Evolutionary conservation across 805 yeast species (phyloP).

Genomic region (Starmerella cellae): DNA sequence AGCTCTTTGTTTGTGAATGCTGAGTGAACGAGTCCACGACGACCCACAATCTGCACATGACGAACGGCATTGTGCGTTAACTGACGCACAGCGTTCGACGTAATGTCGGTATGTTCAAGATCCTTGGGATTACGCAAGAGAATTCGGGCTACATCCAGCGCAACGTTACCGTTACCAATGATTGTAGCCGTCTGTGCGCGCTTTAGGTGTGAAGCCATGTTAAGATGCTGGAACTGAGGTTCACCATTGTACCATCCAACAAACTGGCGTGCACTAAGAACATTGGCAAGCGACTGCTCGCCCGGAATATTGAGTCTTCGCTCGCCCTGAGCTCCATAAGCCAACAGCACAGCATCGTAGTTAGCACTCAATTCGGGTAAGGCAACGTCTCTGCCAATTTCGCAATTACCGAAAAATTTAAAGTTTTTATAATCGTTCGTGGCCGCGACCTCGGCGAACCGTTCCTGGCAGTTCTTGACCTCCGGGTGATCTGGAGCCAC

Average conservation of each 20-base stretch:
- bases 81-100: constrained; percentile 42
- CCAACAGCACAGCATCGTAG: constrained; percentile 62
- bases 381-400: constrained; percentile 49
- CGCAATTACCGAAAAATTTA: constrained; percentile 57
- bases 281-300: constrained; percentile 40
- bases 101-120: constrained; percentile 63
- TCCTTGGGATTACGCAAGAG: constrained; percentile 46
- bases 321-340: constrained; percentile 66
- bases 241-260: constrained; percentile 96
- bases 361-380: constrained; percentile 37
- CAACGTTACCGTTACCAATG: constrained; percentile 96
- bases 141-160: constrained; percentile 77
- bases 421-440: constrained; percentile 29
- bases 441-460: constrained; percentile 40
- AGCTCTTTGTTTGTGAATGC: constrained; percentile 89
- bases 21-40: constrained; percentile 73
- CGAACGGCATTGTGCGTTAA: constrained; percentile 43
- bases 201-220: constrained; percentile 41
- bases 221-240: constrained; percentile 41
- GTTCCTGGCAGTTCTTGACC: constrained; percentile 60
- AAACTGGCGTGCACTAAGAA: constrained; percentile 67
- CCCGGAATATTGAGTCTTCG: constrained; percentile 46
- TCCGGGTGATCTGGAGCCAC: constrained; percentile 99
- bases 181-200: constrained; percentile 55
- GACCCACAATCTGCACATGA: constrained; percentile 60